A percentile compares a stretch with the other conserved stretches of the same genome.
phyloP scores from a whole-genome alignment of 371 early-diverging fungal species.

The Mortierella sp. region DNA sequence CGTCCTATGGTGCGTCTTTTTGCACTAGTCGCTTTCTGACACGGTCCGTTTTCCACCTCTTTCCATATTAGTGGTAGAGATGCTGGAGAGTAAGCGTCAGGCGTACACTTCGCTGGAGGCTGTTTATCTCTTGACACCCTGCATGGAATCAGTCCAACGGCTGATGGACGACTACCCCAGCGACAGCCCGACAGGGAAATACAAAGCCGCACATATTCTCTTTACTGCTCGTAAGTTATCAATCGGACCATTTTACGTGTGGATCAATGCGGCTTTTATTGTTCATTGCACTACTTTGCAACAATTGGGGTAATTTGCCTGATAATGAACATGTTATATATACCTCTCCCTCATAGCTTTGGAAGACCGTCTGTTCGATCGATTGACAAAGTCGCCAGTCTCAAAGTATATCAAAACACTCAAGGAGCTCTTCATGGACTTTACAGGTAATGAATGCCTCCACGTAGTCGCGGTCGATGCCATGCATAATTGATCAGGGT shows the following conservation, averaged over 20 bases:
- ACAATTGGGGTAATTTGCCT: background rate
- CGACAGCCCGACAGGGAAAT: slow-evolving; percentile 63
- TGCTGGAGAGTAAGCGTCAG: slow-evolving; percentile 83
- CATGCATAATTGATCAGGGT: background rate
- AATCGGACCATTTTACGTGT: background rate
- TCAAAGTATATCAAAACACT: slow-evolving; percentile 74
- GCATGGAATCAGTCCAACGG: slow-evolving; percentile 77
- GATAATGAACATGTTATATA: background rate
- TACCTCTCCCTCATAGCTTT: slow-evolving; percentile 48
- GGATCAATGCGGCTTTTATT: background rate
- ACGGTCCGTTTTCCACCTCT: background rate
- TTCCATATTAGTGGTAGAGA: slow-evolving; percentile 69
- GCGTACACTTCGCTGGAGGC: slow-evolving; percentile 91
- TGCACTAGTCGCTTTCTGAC: background rate
- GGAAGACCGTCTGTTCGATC: slow-evolving; percentile 69
- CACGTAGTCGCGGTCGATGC: background rate
- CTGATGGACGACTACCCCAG: slow-evolving; percentile 87
- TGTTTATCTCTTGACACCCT: slow-evolving; percentile 92
- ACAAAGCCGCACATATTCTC: slow-evolving; percentile 84
- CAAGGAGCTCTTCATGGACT: slow-evolving; percentile 86
- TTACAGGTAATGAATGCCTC: slow-evolving; percentile 62
- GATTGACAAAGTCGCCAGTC: slow-evolving; percentile 69
- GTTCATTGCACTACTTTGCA: background rate
- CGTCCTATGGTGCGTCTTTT: background rate
- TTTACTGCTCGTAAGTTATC: slow-evolving; percentile 77